Evolutionary conservation across 176 grass and related monocot genomes (phyloP).

Genomic region (Oropetium thomaeum): DNA sequence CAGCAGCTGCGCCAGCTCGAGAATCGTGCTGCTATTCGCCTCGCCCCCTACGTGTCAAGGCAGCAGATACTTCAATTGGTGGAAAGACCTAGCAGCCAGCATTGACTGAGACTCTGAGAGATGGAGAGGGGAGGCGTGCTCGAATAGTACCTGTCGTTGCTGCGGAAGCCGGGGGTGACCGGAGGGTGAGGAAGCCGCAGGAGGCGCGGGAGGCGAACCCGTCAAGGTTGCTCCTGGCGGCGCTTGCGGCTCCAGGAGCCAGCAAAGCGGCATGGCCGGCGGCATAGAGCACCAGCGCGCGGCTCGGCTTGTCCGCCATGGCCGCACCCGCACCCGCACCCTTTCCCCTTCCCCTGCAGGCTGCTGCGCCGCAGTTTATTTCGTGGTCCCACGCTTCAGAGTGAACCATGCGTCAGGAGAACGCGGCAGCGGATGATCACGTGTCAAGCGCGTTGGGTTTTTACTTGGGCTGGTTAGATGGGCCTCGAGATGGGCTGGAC

Average conservation of each 20-base stretch:
- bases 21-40: slow-evolving; percentile 40
- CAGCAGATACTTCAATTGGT: background rate
- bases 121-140: background rate
- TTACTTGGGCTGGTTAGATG: background rate
- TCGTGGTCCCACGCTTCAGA: slow-evolving; percentile 13
- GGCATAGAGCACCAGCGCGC: slow-evolving; percentile 79
- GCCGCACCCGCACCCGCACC: background rate
- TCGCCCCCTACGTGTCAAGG: slow-evolving; percentile 34
- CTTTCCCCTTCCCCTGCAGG: background rate
- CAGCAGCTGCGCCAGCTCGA: slow-evolving; percentile 79
- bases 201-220: slow-evolving; percentile 64
- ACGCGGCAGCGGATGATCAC: background rate
- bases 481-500: background rate
- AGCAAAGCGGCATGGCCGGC: slow-evolving; percentile 62
- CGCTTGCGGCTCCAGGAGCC: background rate
- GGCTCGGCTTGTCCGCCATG: slow-evolving; percentile 97
- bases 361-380: slow-evolving; percentile 9
- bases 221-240: slow-evolving; percentile 48
- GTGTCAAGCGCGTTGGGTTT: background rate
- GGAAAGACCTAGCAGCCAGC: background rate
- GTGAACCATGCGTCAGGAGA: background rate
- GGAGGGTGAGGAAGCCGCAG: slow-evolving; percentile 82
- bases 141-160: slow-evolving; percentile 26
- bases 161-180: slow-evolving; percentile 33
- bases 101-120: background rate